Conservation (phyloP, 495 filamentous ascomycete genomes). For the Polyplosphaeria fusca region DNA sequence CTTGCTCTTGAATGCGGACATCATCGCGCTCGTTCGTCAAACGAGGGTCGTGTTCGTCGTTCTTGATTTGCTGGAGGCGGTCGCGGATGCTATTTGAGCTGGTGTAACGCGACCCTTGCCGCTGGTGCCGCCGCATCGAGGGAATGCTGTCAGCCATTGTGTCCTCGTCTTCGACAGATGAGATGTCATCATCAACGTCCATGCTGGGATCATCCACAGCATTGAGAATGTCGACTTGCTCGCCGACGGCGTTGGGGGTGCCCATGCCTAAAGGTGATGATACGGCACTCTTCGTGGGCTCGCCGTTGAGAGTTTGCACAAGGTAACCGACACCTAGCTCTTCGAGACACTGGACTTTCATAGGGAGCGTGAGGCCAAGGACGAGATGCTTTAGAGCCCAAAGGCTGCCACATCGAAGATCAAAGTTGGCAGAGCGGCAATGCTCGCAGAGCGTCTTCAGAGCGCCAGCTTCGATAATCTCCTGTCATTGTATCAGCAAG, state of each 20-base stretch:
- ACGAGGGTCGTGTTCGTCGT: constrained; percentile 54
- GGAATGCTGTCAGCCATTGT: constrained; percentile 53
- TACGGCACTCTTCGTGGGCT: constrained; percentile 10
- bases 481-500: too few species aligned
- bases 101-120: constrained; percentile 39
- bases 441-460: constrained; percentile 77
- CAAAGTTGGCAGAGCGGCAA: constrained; percentile 70
- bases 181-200: constrained; percentile 39
- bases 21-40: constrained; percentile 71
- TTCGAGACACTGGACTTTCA: constrained; percentile 72
- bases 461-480: constrained; percentile 71
- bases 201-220: constrained; percentile 46
- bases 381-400: constrained; percentile 94
- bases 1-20: constrained; percentile 84
- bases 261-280: constrained; percentile 50
- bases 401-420: constrained; percentile 72
- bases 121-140: constrained; percentile 42
- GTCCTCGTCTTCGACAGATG: constrained; percentile 44
- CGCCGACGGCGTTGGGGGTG: constrained; percentile 62
- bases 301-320: constrained; percentile 43
- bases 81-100: constrained; percentile 28
- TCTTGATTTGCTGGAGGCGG: constrained; percentile 51
- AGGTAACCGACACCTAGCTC: constrained; percentile 77
- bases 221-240: constrained; percentile 65
- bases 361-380: constrained; percentile 58